Conservation (phyloP, 805 yeast species). For the Yarrowia sp. region DNA sequence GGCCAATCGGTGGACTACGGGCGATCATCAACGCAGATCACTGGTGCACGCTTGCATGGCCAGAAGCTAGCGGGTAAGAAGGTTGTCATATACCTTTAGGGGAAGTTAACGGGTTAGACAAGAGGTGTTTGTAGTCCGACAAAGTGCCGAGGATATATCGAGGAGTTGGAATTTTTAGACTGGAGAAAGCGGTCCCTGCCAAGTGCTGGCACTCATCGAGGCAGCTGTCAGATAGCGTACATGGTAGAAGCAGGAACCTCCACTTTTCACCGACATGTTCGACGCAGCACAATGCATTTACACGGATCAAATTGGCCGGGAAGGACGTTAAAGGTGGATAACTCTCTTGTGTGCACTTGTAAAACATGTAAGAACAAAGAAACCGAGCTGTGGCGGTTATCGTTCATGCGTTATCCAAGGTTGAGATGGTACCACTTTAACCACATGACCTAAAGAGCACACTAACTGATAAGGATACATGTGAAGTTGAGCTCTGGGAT, state of each 20-base stretch:
- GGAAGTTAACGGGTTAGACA: background rate
- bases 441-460: background rate
- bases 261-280: conserved; percentile 19
- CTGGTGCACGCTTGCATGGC: conserved; percentile 15
- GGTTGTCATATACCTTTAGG: conserved; percentile 16
- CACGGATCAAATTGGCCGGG: conserved; percentile 34
- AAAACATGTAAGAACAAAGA: conserved; percentile 14
- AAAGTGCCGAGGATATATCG: background rate
- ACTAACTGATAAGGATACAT: background rate
- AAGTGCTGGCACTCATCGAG: no score
- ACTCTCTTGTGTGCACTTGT: background rate
- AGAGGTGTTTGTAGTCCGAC: background rate
- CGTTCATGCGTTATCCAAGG: conserved; percentile 24
- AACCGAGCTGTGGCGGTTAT: conserved; percentile 12
- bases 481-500: background rate
- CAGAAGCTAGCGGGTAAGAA: background rate
- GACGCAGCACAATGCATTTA: conserved; percentile 10
- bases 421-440: conserved; percentile 17
- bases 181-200: no score
- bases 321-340: conserved; percentile 13
- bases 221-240: background rate
- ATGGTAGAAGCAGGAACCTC: conserved; percentile 17
- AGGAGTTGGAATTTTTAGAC: background rate
- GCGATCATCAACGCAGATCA: conserved; percentile 27
- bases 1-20: conserved; percentile 33